These are phyloP conservation scores for Chlamydomonas sp. DNA, from an alignment of 139 green algal genomes.

Conservation along the genomic window DNA sequence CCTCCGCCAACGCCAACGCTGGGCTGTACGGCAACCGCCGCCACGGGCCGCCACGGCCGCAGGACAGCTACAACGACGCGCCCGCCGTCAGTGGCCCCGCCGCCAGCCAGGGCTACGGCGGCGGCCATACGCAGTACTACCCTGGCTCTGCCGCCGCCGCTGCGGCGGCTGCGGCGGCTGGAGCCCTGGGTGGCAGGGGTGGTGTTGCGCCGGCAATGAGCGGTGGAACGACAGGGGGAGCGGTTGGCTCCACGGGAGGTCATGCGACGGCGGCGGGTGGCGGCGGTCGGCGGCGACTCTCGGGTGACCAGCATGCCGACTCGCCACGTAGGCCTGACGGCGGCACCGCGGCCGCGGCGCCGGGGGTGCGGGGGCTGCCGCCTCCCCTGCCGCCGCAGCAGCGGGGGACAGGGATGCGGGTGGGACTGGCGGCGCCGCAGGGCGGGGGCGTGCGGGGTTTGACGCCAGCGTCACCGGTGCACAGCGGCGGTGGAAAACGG, in stretches of 20 bases:
- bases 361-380: neutral
- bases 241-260: neutral
- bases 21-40: neutral
- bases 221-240: neutral
- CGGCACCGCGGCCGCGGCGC: neutral
- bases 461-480: slow-evolving; percentile 1
- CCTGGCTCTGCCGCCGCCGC: no score
- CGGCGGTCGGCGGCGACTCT: neutral
- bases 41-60: neutral
- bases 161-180: neutral
- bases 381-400: neutral
- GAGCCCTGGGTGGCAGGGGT: neutral
- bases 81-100: slow-evolving; percentile 3
- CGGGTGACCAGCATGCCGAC: slow-evolving; percentile 6
- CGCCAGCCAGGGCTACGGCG: neutral
- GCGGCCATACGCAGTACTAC: neutral
- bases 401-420: neutral
- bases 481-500: slow-evolving; percentile 30
- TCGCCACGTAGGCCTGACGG: slow-evolving; percentile 1
- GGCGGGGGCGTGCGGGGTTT: neutral
- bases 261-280: neutral
- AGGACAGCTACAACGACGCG: slow-evolving; percentile 20
- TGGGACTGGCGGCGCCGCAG: neutral
- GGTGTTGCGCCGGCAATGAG: neutral
- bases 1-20: slow-evolving; percentile 19